Evolutionary conservation across 129 eudicot species (phyloP), one percentile per base, ranked within the genome.

Genomic region (Erigeron canadensis): DNA sequence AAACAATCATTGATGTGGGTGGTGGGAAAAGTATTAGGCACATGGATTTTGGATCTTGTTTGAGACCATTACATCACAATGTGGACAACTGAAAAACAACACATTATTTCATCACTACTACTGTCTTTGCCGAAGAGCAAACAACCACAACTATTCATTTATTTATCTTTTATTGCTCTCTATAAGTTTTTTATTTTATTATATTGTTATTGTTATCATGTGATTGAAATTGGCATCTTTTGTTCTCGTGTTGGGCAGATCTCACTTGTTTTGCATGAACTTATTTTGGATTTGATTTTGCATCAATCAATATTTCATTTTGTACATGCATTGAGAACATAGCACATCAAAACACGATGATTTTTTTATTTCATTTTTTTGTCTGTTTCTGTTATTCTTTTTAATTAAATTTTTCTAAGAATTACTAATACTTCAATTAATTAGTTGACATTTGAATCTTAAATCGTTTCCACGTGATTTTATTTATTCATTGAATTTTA

Each of bases 31-130:
- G 4, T 19, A 72, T 23, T 28, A 73, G 10, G 47, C 77, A 47
- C 77, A 48, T 73, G 79, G 72, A 53, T 74, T 34, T 57, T 53
- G 53, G 34, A 74, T 65, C 65, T 74, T 51, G 57, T 64, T 74
- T 40, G 62, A 74, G 63, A 18, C 40, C 43, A 39, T 8, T 23
- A 38, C 70, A 73, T 34, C 62, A 45, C 6, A 71, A 21, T 72
- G 34, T 28, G 34, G 34, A 45, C 53, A 40, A 10, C 12, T 17
- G 48, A 21, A 48, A 47, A 23, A 47, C 10, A n/a, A 19, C 41
- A 8, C 43, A 72, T 72, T 60, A 72, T 60, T 60, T 63, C 62
- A 63, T 19, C 43, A 16, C 28, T 12, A 48, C 34, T 28, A 28
- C 34, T 28, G 34, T n/a, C 51, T 38, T 37, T 23, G 45, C 41